Percentiles rank a stretch among this genome's conserved stretches.
phyloP scores from a whole-genome alignment of 148 eudicot genomes.

The Vaccinium myrtillus region DNA sequence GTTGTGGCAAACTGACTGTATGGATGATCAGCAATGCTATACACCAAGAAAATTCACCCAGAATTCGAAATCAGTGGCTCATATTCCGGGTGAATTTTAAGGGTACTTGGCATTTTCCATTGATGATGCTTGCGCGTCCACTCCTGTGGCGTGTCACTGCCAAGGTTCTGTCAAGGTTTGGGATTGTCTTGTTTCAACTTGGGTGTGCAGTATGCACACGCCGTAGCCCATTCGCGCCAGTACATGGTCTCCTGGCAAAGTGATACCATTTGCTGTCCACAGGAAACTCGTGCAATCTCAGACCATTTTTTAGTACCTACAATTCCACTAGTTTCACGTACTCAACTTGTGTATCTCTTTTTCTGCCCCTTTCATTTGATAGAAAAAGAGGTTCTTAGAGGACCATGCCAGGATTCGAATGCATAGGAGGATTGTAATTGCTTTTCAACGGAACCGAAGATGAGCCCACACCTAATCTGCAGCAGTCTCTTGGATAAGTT shows the following conservation, averaged over 20 bases:
- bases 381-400: no score
- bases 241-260: neutral
- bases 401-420: neutral
- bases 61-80: no score
- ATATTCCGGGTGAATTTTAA: no score
- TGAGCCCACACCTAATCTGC: constrained; percentile 20
- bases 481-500: constrained; percentile 17
- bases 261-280: neutral
- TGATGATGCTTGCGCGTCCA: no score
- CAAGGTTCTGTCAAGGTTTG: no score
- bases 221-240: neutral
- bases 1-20: no score
- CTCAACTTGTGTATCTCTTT: neutral
- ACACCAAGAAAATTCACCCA: no score
- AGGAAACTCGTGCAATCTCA: neutral
- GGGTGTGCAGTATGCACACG: no score
- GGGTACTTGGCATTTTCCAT: no score
- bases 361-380: neutral
- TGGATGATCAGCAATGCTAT: no score
- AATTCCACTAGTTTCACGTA: neutral
- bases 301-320: neutral
- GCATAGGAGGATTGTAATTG: neutral
- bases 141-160: no score
- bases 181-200: no score
- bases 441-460: constrained; percentile 7